phyloP scores from a whole-genome alignment of 2,329 filamentous ascomycete genomes.

The Thyridium curvatum region DNA sequence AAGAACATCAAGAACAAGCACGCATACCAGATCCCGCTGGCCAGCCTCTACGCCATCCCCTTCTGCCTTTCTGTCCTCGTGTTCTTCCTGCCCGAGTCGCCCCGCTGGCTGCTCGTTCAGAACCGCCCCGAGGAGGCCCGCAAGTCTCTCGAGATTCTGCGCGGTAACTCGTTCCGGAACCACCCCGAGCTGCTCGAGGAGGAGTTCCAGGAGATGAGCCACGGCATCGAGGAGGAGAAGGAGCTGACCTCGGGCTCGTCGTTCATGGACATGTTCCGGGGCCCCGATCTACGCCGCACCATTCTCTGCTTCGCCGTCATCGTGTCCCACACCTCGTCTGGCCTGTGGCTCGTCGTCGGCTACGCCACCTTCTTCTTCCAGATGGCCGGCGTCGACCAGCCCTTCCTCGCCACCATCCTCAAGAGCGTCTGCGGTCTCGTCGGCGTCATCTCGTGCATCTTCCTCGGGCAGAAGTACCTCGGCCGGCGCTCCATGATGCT shows the following conservation, averaged over 20 bases:
- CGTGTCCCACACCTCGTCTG: slow-evolving; percentile 16
- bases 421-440: slow-evolving; percentile 10
- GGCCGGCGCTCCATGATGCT: slow-evolving; percentile 16
- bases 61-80: slow-evolving; percentile 28
- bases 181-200: slow-evolving; percentile 10
- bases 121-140: slow-evolving; percentile 18
- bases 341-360: slow-evolving; percentile 18
- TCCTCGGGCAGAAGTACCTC: slow-evolving; percentile 11
- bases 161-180: slow-evolving; percentile 10
- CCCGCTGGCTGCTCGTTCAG: slow-evolving; percentile 20
- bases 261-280: slow-evolving; percentile 15
- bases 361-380: slow-evolving; percentile 20
- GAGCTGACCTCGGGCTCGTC: slow-evolving; percentile 6
- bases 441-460: slow-evolving; percentile 10
- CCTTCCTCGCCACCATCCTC: slow-evolving; percentile 12
- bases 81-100: slow-evolving; percentile 19
- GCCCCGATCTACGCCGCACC: slow-evolving; percentile 14
- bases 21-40: slow-evolving; percentile 41
- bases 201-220: slow-evolving; percentile 14
- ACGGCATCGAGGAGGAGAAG: slow-evolving; percentile 16
- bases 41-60: slow-evolving; percentile 37
- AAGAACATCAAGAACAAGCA: slow-evolving; percentile 26
- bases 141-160: slow-evolving; percentile 13
- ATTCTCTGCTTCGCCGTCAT: slow-evolving; percentile 12
- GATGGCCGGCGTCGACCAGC: slow-evolving; percentile 13